A percentile compares a stretch with the other conserved stretches of the same genome.
Conservation (phyloP, 108 stramenopile species). For the Mediolabrus comicus region DNA sequence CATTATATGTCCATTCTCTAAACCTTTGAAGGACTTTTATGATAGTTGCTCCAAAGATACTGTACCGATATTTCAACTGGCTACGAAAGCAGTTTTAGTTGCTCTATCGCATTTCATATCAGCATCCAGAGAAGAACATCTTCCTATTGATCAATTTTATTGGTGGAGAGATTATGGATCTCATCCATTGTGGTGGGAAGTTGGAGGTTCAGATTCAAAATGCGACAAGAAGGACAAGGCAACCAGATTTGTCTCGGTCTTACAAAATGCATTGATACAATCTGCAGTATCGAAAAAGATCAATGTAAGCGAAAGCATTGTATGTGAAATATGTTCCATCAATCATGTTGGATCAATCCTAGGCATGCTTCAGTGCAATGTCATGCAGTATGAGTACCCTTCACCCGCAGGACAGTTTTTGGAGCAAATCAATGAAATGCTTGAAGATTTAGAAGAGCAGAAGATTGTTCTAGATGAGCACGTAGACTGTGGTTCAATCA, state of each 20-base stretch:
- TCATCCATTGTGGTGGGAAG: constrained; percentile 28
- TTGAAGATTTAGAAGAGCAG: neutral
- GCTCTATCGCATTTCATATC: neutral
- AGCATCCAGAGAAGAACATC: neutral
- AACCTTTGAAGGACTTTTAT: neutral
- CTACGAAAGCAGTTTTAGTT: neutral
- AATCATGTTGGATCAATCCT: constrained; percentile 14
- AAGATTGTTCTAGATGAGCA: neutral
- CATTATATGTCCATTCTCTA: neutral
- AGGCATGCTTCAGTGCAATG: constrained; percentile 41
- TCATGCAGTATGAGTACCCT: constrained; percentile 24
- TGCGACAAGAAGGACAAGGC: neutral
- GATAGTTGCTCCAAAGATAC: neutral
- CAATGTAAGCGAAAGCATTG: neutral
- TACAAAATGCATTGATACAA: neutral
- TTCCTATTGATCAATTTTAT: constrained; percentile 1
- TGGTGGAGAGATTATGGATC: constrained; percentile 33
- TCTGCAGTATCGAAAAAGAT: neutral
- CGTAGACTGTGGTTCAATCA: neutral
- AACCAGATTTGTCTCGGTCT: neutral
- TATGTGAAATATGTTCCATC: neutral
- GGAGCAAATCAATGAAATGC: neutral
- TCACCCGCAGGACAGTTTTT: constrained; percentile 17
- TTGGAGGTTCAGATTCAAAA: neutral
- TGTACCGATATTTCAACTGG: neutral